These are phyloP conservation scores for Mycena vulgaris DNA, from an alignment of 768 basidiomycete genomes.

Conservation along the genomic window DNA sequence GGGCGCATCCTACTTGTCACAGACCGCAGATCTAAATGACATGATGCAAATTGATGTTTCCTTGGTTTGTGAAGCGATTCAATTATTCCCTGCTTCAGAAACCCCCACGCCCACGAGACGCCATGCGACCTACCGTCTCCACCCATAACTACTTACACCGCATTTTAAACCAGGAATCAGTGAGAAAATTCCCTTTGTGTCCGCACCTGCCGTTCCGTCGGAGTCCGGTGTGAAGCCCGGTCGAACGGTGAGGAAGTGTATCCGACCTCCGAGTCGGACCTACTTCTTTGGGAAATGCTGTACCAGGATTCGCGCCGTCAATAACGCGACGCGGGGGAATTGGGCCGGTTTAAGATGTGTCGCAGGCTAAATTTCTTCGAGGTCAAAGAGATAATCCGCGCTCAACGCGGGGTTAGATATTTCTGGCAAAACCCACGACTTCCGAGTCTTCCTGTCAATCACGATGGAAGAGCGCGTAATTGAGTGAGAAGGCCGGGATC, in stretches of 20 bases:
- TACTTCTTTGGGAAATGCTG: neutral
- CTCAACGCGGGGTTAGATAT: neutral
- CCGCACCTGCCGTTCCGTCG: neutral
- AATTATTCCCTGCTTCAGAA: neutral
- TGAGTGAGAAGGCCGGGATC: conserved; percentile 5
- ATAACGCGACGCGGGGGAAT: neutral
- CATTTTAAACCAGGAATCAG: neutral
- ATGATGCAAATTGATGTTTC: conserved; percentile 2
- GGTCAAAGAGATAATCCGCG: neutral
- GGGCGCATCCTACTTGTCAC: conserved; percentile 5
- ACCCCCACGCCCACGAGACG: neutral
- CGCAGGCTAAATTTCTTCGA: neutral
- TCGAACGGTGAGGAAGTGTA: neutral
- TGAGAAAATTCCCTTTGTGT: neutral
- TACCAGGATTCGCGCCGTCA: conserved; percentile 3
- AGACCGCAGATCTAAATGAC: conserved; percentile 8
- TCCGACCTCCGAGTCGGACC: conserved; percentile 19
- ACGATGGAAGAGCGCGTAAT: neutral
- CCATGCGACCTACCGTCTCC: neutral
- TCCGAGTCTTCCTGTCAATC: neutral
- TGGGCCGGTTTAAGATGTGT: neutral
- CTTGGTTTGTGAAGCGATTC: neutral
- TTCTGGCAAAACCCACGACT: neutral
- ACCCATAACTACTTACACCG: neutral
- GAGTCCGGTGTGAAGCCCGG: conserved; percentile 18